Base-by-base conservation (phyloP, 2,329 filamentous ascomycete genomes). In the Diaporthe sp. region DNA sequence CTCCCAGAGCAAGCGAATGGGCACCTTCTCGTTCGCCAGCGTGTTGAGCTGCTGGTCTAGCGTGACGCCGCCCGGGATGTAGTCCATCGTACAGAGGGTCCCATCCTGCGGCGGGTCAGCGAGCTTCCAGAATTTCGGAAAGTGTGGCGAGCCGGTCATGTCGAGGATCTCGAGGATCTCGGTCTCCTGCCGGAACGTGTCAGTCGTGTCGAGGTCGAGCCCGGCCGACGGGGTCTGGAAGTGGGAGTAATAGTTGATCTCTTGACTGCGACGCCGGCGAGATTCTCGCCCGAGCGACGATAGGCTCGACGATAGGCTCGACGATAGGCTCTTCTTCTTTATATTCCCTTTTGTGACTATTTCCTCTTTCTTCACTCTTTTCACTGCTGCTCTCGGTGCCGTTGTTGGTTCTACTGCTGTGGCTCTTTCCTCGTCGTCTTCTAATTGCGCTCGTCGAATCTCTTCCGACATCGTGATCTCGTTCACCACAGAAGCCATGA, bases 1-100 rank as follows among this genome's bases (percentile, higher is more conserved):
- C 44, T 67, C 61, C 61, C 61, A 67, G 28, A 67, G 19, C 61
- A 67, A 22, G 61, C 61, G 61, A 17, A 51, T 67, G 61, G 44
- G 61, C 19, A 51, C 13, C 44, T 37, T 49, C 2, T 8, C 3
- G 61, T 51, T 37, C 28, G 8, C 10, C 10, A 4, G 1, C 4
- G 19, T 15, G 12, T 67, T 39, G 2, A 67, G 4, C 4, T 67
- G 44, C 28, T 67, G 44, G 3, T 34, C 9, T 17, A 67, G 44
- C 12, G 61, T 67, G 2, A 9, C 9, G 19, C 25, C 61, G 28
- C 44, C 61, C 9, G 61, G 61, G 25, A 67, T 67, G 44, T 67
- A 67, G 12, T 37, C 44, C 62, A 67, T 67, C 19, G 44, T 37
- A 13, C 62, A 67, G 31, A 67, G 62, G 31, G 31, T 51, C 28